phyloP scores from a whole-genome alignment of 2,329 filamentous ascomycete genomes.

The Trichoderma atrobrunneum region DNA sequence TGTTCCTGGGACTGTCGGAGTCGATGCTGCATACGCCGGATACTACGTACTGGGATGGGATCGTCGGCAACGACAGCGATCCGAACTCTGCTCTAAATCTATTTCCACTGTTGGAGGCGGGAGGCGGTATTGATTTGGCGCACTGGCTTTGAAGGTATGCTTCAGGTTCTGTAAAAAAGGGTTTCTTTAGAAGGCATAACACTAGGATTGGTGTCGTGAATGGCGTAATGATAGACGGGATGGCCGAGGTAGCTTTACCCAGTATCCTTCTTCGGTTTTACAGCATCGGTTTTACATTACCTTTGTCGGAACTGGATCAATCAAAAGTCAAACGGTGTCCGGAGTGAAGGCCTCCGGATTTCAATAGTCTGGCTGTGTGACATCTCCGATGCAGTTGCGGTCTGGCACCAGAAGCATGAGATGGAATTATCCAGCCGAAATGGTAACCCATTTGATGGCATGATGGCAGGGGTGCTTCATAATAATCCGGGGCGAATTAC shows the following conservation, averaged over 20 bases:
- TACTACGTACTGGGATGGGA: constrained; percentile 38
- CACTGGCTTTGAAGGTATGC: constrained; percentile 32
- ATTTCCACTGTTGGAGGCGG: constrained; percentile 50
- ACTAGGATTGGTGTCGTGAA: neutral
- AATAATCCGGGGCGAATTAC: neutral
- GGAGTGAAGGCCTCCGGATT: neutral
- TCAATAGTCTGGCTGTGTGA: neutral
- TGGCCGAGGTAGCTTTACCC: neutral
- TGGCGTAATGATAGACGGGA: neutral
- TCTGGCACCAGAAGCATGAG: neutral
- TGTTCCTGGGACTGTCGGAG: constrained; percentile 39
- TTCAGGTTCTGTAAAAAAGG: neutral
- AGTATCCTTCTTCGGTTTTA: neutral
- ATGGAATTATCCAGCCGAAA: neutral
- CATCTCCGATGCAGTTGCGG: neutral
- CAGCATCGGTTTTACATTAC: neutral
- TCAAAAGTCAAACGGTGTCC: neutral
- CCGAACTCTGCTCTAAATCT: constrained; percentile 47
- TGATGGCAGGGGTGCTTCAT: neutral
- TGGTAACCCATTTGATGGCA: neutral
- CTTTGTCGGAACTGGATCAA: neutral
- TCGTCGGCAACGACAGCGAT: constrained; percentile 40
- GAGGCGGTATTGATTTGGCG: constrained; percentile 52
- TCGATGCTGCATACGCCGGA: constrained; percentile 42
- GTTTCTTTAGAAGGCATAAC: neutral